These are phyloP conservation scores for Penicillium coffeae DNA, from an alignment of 495 filamentous ascomycete species.

Conservation along the genomic window DNA sequence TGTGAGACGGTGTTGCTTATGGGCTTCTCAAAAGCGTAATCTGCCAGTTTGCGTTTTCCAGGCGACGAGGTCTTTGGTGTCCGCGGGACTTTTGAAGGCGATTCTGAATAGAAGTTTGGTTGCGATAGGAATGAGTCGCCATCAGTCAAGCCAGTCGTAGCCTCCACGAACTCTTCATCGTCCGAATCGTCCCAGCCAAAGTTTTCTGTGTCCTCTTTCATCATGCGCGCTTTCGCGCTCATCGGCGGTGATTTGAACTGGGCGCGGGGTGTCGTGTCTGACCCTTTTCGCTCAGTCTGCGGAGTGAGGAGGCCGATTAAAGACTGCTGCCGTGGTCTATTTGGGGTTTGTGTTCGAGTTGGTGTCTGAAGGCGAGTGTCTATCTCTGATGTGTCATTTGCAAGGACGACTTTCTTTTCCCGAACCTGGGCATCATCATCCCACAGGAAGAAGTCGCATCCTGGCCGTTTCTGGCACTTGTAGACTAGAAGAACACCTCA, in stretches of 20 bases:
- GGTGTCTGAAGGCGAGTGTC: conserved; percentile 13
- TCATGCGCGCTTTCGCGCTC: conserved; percentile 35
- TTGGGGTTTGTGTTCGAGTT: conserved; percentile 19
- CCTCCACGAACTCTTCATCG: conserved; percentile 16
- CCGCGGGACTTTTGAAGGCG: conserved; percentile 36
- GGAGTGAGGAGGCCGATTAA: conserved; percentile 32
- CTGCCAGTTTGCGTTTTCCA: conserved; percentile 47
- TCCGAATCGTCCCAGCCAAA: conserved; percentile 45
- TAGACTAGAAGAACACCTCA: conserved; percentile 45
- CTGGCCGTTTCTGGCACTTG: conserved; percentile 54
- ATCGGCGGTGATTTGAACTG: conserved; percentile 24
- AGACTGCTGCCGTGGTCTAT: conserved; percentile 8
- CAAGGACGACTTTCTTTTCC: conserved; percentile 48
- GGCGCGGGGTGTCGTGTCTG: conserved; percentile 13
- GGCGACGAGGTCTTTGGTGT: conserved; percentile 47
- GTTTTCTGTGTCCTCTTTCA: conserved; percentile 41
- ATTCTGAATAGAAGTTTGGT: conserved; percentile 13
- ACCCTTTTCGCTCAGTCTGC: conserved; percentile 27
- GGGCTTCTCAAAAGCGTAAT: conserved; percentile 13
- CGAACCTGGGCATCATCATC: conserved; percentile 55
- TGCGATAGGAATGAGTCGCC: conserved; percentile 18
- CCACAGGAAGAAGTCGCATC: conserved; percentile 73
- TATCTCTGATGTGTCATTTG: conserved; percentile 46
- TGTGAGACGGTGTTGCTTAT: background rate
- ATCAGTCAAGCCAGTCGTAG: conserved; percentile 3